A percentile compares a stretch with the other conserved stretches of the same genome.
These are phyloP conservation scores for Fusarium buharicum DNA, from an alignment of 2,329 filamentous ascomycete species.

Conservation along the genomic window DNA sequence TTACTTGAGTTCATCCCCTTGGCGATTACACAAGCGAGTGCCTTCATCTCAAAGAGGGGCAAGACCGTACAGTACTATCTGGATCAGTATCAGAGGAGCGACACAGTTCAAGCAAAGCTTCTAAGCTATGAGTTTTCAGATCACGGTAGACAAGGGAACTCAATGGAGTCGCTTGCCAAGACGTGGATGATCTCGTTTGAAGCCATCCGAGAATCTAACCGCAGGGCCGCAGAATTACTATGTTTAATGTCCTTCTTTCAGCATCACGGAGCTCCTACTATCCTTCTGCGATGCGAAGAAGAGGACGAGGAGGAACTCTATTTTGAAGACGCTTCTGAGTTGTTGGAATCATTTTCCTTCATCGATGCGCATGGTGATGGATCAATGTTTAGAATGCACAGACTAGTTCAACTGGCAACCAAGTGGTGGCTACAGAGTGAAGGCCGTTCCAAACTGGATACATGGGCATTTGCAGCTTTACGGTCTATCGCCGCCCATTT, in stretches of 20 bases:
- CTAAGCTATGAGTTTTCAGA: constrained; percentile 2
- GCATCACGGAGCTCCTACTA: background rate
- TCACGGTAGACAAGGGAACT: background rate
- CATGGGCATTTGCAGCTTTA: background rate
- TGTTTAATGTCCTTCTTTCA: constrained; percentile 1
- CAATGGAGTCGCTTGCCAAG: constrained; percentile 2
- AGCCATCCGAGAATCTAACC: background rate
- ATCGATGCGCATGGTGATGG: background rate
- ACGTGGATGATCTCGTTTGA: constrained; percentile 2
- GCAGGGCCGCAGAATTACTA: background rate
- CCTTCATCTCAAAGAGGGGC: background rate
- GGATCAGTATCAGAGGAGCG: background rate
- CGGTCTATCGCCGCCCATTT: background rate
- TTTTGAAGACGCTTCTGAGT: background rate
- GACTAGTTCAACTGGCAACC: background rate
- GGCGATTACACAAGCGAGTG: constrained; percentile 1
- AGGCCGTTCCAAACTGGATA: background rate
- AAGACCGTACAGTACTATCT: background rate
- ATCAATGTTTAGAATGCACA: background rate
- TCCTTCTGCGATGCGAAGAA: background rate
- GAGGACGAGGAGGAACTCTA: background rate
- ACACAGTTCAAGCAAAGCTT: background rate
- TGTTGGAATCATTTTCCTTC: background rate
- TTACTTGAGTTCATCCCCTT: background rate
- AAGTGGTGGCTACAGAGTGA: background rate